Base-by-base conservation (phyloP, 495 filamentous ascomycete genomes). In the Evansstolkia leycettana region DNA sequence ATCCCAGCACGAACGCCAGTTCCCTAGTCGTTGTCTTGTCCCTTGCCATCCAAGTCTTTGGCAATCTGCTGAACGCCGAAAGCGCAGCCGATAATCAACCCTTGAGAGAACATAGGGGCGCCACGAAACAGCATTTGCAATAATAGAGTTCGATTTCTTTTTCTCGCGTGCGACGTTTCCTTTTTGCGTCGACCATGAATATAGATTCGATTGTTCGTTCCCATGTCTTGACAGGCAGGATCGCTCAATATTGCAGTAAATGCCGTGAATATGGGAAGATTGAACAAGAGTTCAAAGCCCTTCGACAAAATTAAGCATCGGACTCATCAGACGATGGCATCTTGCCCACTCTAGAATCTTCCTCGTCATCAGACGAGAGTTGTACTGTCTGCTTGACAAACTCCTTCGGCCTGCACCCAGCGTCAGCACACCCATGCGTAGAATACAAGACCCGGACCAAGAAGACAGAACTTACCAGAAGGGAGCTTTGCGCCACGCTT, bases 1-100 rank as follows among this genome's bases (percentile, higher is more conserved):
- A 79, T 57, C 90, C 90, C n/a, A 94, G 86, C 53, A 94, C 87
- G 17, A 60, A 78, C 34, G 40, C 49, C 31, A 96, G 89, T 55
- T 94, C 87, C 7, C 60, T 61, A 39, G 69, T 77, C 13, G 89
- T 94, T 19, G 82, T 95, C 8, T 69, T 66, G 7, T 72, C 74
- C 14, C 62, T 94, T 34, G 74, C 68, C 17, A 39, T 73, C 10
- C 78, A 78, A 34, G 79, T 90, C 3, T 60, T 65, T 7, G 57
- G 58, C 11, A 45, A 62, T 27, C 45, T 59, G 23, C 27, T 50
- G 28, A 52, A 53, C 42, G 40, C 46, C 28, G 5, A n/a, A n/a
- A 29, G 5, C 20, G 9, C 20, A 23, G 4, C 20, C 20, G 20
- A 23, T 9, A 9, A 4, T 23, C 20, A 23, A 9, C 20, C 5